phyloP scores from a whole-genome alignment of 164 flowering plant genomes.

The Tinospora cordifolia region DNA sequence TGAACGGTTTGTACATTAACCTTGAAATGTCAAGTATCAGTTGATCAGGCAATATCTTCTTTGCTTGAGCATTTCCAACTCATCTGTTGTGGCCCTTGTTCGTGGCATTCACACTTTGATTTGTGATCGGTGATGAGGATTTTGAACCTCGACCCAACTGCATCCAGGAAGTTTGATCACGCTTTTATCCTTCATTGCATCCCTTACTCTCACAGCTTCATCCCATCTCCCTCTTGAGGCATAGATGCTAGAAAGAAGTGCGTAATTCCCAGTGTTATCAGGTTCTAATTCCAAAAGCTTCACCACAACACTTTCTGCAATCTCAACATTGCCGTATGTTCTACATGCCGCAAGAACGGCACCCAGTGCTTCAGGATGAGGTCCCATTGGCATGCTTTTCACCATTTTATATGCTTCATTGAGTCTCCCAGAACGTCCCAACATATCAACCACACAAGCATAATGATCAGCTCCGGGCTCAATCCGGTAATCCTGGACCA shows the following conservation, averaged over 20 bases:
- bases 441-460: conserved; percentile 38
- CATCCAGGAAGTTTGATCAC: conserved; percentile 26
- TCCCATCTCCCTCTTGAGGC: conserved; percentile 27
- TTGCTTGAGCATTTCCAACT: no score
- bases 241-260: conserved; percentile 31
- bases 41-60: no score
- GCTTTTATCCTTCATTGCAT: conserved; percentile 19
- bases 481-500: conserved; percentile 28
- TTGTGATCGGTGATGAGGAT: neutral
- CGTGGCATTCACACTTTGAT: no score
- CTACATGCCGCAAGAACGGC: conserved; percentile 33
- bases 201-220: conserved; percentile 25
- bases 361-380: conserved; percentile 33
- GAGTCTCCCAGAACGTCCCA: conserved; percentile 32
- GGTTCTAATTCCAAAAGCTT: conserved; percentile 30
- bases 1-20: no score
- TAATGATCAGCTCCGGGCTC: conserved; percentile 31
- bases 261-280: conserved; percentile 31
- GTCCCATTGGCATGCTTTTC: conserved; percentile 27
- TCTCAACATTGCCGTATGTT: conserved; percentile 28
- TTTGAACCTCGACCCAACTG: conserved; percentile 26
- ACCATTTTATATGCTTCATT: conserved; percentile 25
- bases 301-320: conserved; percentile 27
- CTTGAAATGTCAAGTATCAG: no score
- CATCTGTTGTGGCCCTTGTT: no score